A percentile compares a stretch with the other conserved stretches of the same genome.
Conservation (phyloP, 495 filamentous ascomycete species). For the Talaromyces adpressus region DNA sequence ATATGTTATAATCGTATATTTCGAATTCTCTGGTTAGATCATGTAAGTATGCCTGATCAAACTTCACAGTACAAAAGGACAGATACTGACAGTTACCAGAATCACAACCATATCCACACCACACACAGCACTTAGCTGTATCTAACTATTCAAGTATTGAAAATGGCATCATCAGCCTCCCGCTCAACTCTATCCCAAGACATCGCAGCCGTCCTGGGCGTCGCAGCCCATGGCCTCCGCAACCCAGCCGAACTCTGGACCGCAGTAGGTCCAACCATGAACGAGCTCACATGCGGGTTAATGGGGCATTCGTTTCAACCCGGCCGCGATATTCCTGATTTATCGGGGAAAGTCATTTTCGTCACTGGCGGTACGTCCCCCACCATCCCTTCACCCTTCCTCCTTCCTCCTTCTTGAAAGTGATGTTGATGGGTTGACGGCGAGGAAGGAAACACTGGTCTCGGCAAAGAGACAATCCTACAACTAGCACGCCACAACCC, state of each 20-base stretch:
- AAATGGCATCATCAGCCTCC: background rate
- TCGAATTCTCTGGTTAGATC: too few relatives aligned
- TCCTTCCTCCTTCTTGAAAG: too few relatives aligned
- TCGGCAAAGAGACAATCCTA: slow-evolving; percentile 57
- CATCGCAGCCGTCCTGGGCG: slow-evolving; percentile 10
- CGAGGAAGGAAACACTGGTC: slow-evolving; percentile 53
- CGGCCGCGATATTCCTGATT: slow-evolving; percentile 48
- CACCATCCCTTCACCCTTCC: background rate
- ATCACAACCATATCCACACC: background rate
- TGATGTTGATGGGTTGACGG: background rate
- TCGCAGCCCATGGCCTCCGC: slow-evolving; percentile 19
- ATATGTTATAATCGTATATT: too few relatives aligned
- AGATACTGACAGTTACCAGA: background rate
- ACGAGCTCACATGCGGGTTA: slow-evolving; percentile 31
- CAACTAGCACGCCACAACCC: slow-evolving; percentile 56
- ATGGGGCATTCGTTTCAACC: slow-evolving; percentile 41
- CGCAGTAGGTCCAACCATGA: slow-evolving; percentile 33
- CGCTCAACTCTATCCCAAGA: slow-evolving; percentile 12
- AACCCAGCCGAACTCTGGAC: slow-evolving; percentile 28
- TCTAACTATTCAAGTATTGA: background rate
- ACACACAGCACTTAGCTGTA: background rate
- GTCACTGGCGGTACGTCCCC: slow-evolving; percentile 50
- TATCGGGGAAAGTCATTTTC: slow-evolving; percentile 51
- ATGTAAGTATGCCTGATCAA: too few relatives aligned
- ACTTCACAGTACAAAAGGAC: too few relatives aligned